phyloP scores from a whole-genome alignment of 352 stramenopile genomes.

The Blastocystis sp. region DNA sequence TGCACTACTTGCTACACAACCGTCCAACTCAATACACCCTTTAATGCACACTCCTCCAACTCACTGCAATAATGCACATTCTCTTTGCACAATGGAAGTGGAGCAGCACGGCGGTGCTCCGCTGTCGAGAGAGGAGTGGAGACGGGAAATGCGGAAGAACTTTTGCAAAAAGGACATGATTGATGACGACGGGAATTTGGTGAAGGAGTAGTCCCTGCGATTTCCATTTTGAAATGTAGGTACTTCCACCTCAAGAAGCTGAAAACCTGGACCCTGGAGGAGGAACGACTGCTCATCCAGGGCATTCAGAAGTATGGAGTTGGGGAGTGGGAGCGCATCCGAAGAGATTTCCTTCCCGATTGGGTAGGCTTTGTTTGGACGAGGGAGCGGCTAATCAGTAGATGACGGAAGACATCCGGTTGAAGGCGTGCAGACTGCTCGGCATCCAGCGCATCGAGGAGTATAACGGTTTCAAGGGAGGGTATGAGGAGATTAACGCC shows the following conservation, averaged over 20 bases:
- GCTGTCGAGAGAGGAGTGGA: background rate
- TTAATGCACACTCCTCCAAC: too few species aligned
- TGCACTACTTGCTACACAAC: too few species aligned
- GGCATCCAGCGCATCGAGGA: conserved; percentile 56
- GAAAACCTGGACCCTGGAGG: conserved; percentile 50
- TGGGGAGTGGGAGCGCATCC: conserved; percentile 60
- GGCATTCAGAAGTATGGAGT: conserved; percentile 51
- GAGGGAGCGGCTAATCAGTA: conserved; percentile 19
- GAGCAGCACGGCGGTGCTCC: background rate
- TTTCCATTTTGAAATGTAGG: background rate
- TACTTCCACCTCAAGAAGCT: conserved; percentile 67
- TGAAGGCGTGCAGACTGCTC: conserved; percentile 53
- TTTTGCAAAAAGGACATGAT: conserved; percentile 57
- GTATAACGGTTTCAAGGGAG: conserved; percentile 52
- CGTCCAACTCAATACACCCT: too few species aligned
- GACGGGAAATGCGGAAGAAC: conserved; percentile 6
- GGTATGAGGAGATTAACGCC: conserved; percentile 15
- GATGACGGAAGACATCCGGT: conserved; percentile 58
- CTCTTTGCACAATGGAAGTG: background rate
- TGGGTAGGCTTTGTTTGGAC: background rate
- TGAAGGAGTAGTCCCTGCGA: conserved; percentile 26
- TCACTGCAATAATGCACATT: too few species aligned
- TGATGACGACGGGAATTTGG: conserved; percentile 56
- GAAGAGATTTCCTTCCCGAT: conserved; percentile 47
- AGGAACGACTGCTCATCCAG: conserved; percentile 53